Conservation (phyloP, 441 rosid genomes). For the Syzygium syzygioides region DNA sequence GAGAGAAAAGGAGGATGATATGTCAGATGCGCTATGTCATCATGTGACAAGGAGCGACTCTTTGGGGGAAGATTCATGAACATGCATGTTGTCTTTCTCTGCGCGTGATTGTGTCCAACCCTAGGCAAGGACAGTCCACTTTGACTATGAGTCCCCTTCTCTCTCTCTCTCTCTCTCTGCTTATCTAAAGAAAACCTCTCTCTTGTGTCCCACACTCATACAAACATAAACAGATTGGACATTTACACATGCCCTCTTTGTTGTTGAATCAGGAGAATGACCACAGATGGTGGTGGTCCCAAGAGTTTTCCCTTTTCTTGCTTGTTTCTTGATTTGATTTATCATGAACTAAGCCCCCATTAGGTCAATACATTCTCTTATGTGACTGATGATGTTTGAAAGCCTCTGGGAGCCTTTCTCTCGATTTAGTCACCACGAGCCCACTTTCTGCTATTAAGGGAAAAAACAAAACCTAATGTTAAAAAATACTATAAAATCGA, state of each 20-base stretch:
- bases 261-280: background rate
- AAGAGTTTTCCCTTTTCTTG: background rate
- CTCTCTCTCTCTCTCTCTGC: background rate
- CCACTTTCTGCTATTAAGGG: background rate
- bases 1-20: background rate
- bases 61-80: background rate
- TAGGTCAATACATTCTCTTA: background rate
- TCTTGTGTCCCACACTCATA: background rate
- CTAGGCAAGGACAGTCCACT: background rate
- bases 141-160: background rate
- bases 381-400: background rate
- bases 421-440: background rate
- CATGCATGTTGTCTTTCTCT: background rate
- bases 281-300: background rate
- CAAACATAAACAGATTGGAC: background rate
- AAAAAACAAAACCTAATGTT: background rate
- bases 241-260: background rate
- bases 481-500: background rate
- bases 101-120: background rate
- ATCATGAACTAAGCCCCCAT: background rate
- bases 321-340: background rate
- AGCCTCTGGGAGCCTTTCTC: background rate
- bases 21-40: background rate
- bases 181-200: background rate
- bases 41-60: background rate